phyloP scores from a whole-genome alignment of 2,329 filamentous ascomycete species.

The Monilinia fructicola region DNA sequence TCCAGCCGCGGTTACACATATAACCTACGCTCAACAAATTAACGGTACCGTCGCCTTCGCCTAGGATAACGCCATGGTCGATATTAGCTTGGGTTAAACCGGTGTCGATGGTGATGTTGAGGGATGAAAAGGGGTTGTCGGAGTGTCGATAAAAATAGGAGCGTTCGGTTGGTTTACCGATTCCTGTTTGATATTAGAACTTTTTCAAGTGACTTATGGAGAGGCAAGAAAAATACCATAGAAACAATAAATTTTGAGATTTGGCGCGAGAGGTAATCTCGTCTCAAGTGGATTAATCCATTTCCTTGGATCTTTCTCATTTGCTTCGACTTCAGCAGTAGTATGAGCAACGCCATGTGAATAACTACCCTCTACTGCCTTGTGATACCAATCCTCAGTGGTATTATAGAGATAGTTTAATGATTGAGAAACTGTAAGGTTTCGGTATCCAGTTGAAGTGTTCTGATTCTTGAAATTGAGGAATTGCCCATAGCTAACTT shows the following conservation, averaged over 20 bases:
- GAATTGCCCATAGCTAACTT: constrained; percentile 73
- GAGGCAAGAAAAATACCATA: constrained; percentile 56
- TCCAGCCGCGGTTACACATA: constrained; percentile 96
- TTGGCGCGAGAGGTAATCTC: constrained; percentile 80
- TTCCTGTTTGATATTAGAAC: constrained; percentile 44
- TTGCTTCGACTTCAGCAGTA: constrained; percentile 73
- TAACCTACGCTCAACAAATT: constrained; percentile 90
- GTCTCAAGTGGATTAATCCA: constrained; percentile 97
- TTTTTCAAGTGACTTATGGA: neutral
- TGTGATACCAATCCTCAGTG: constrained; percentile 81
- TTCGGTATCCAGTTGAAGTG: constrained; percentile 62
- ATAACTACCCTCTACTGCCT: constrained; percentile 72
- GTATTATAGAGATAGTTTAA: constrained; percentile 75
- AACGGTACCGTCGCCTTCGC: constrained; percentile 94
- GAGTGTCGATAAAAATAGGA: constrained; percentile 82
- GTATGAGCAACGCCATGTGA: constrained; percentile 87
- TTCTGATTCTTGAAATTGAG: constrained; percentile 78
- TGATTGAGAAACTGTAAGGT: constrained; percentile 78
- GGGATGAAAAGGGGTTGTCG: constrained; percentile 62
- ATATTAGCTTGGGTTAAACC: constrained; percentile 57
- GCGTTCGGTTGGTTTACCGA: constrained; percentile 90
- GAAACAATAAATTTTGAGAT: constrained; percentile 94
- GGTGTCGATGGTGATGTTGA: constrained; percentile 75
- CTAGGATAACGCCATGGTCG: constrained; percentile 91
- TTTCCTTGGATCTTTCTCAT: constrained; percentile 73